phyloP scores from a whole-genome alignment of 805 yeast species.

The Ogataea kodamae region DNA sequence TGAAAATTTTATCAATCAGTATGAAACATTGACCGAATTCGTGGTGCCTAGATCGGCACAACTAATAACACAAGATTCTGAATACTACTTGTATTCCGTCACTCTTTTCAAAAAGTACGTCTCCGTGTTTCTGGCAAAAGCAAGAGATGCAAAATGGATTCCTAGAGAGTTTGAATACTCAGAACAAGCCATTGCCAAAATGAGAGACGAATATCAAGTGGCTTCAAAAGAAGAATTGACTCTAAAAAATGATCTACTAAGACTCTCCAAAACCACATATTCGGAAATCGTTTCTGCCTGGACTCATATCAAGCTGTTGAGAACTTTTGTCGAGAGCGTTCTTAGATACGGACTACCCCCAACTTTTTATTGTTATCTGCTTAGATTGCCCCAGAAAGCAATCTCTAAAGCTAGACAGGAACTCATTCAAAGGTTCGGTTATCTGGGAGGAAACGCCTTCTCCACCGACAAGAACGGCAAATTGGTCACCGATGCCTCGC shows the following conservation, averaged over 20 bases:
- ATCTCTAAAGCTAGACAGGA: conserved; percentile 61
- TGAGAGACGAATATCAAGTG: conserved; percentile 74
- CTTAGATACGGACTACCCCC: conserved; percentile 97
- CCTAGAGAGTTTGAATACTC: conserved; percentile 91
- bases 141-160: conserved; percentile 84
- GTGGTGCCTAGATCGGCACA: conserved; percentile 91
- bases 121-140: conserved; percentile 60
- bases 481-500: conserved; percentile 51
- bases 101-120: conserved; percentile 82
- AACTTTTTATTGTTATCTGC: conserved; percentile 57
- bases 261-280: conserved; percentile 87
- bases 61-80: conserved; percentile 66
- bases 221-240: conserved; percentile 73
- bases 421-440: conserved; percentile 74
- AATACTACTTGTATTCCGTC: conserved; percentile 68
- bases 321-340: conserved; percentile 89
- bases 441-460: conserved; percentile 88
- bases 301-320: conserved; percentile 85
- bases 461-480: conserved; percentile 63
- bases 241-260: conserved; percentile 69
- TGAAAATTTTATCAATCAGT: conserved; percentile 58
- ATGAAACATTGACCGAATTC: conserved; percentile 74
- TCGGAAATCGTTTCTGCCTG: conserved; percentile 80
- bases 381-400: conserved; percentile 40
- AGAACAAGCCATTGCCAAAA: conserved; percentile 65